phyloP scores from a whole-genome alignment of 169 alveolate species.

The Perkinsus marinus region DNA sequence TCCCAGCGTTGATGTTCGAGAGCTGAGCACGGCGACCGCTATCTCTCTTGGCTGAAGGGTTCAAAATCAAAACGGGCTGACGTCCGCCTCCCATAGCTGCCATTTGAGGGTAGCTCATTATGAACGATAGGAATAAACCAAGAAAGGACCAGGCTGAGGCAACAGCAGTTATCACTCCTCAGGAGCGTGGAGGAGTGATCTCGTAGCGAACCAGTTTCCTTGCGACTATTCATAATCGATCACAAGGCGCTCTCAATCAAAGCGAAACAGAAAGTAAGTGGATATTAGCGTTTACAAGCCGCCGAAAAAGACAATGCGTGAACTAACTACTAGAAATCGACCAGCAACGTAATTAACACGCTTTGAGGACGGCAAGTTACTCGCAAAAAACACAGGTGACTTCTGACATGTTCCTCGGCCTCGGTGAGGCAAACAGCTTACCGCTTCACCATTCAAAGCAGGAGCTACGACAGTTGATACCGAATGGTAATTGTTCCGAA shows the following conservation, averaged over 20 bases:
- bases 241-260: no score
- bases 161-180: not conserved
- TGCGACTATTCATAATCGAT: no score
- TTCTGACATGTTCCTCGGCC: not conserved
- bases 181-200: not conserved
- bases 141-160: not conserved
- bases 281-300: no score
- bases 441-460: not conserved
- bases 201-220: no score
- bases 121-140: not conserved
- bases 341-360: no score
- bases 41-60: constrained; percentile 58
- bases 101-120: not conserved
- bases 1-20: constrained; percentile 35
- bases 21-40: constrained; percentile 62
- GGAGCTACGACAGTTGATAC: not conserved
- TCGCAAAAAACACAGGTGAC: no score
- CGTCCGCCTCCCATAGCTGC: not conserved
- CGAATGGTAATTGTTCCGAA: not conserved
- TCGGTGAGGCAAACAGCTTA: not conserved
- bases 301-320: no score
- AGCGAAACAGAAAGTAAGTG: no score
- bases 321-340: no score
- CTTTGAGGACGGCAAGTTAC: no score
- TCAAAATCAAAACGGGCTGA: constrained; percentile 52